Evolutionary conservation across 257 asterid genomes (phyloP).

Genomic region (Jasminum sambac): DNA sequence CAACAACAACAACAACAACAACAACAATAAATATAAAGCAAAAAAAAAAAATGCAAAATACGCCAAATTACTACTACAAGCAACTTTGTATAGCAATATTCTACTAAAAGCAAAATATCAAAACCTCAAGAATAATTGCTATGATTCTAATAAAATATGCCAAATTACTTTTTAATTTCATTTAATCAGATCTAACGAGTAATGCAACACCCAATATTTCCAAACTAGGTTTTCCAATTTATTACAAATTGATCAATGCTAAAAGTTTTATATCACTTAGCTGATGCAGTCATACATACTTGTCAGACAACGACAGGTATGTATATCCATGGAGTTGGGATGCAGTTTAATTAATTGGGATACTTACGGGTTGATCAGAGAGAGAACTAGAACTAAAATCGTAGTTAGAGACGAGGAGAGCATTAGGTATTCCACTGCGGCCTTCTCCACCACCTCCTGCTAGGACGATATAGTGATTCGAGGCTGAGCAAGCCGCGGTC

Average conservation of each 20-base stretch:
- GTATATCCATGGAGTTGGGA: not conserved
- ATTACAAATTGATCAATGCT: slow-evolving; percentile 9
- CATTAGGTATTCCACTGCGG: slow-evolving; percentile 75
- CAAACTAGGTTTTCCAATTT: slow-evolving; percentile 4
- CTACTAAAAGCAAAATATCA: slow-evolving; percentile 16
- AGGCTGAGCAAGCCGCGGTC: slow-evolving; percentile 17
- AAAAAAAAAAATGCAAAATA: too few species aligned
- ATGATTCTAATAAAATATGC: not conserved
- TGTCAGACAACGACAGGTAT: not conserved
- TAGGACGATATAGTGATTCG: slow-evolving; percentile 51
- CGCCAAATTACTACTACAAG: too few species aligned
- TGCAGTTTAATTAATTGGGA: slow-evolving; percentile 2
- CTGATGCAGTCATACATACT: too few species aligned
- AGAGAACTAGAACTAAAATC: slow-evolving; percentile 55
- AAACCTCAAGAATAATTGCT: not conserved
- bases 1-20: too few species aligned
- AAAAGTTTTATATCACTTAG: not conserved
- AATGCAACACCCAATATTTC: not conserved
- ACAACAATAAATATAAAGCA: too few species aligned
- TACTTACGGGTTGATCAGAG: slow-evolving; percentile 75
- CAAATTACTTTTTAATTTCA: not conserved
- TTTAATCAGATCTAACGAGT: slow-evolving; percentile 18
- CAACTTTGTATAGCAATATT: too few species aligned
- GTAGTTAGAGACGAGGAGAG: slow-evolving; percentile 59
- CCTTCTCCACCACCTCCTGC: slow-evolving; percentile 99